Evolutionary conservation across 345 rosid genomes (phyloP).

Genomic region (Stellera chamaejasme): DNA sequence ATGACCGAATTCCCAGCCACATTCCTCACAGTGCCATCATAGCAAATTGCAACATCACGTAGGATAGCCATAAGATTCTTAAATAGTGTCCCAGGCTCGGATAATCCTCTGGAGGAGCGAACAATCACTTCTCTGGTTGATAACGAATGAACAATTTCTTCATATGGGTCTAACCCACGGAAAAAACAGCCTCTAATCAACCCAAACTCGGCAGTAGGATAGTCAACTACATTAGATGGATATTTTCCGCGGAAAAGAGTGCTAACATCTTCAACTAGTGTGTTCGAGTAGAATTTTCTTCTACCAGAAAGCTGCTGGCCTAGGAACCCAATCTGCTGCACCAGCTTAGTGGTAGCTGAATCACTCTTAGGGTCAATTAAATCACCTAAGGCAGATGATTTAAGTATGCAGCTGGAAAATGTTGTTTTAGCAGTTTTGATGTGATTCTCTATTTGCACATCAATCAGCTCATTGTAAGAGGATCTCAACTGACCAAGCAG

Average conservation of each 20-base stretch:
- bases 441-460: constrained; percentile 63
- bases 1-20: constrained; percentile 74
- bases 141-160: constrained; percentile 82
- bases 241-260: constrained; percentile 47
- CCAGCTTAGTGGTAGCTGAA: constrained; percentile 56
- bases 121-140: constrained; percentile 79
- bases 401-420: constrained; percentile 43
- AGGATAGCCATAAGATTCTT: constrained; percentile 96
- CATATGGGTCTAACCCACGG: constrained; percentile 87
- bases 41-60: constrained; percentile 76
- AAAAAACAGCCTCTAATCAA: constrained; percentile 65
- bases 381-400: constrained; percentile 55
- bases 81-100: constrained; percentile 95
- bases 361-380: constrained; percentile 76
- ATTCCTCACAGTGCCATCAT: constrained; percentile 93
- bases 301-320: constrained; percentile 82
- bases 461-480: constrained; percentile 52
- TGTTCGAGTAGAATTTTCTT: constrained; percentile 75
- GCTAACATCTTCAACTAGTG: constrained; percentile 69
- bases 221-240: constrained; percentile 30
- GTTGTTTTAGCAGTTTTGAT: constrained; percentile 41
- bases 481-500: constrained; percentile 48
- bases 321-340: constrained; percentile 82
- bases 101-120: constrained; percentile 80
- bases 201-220: constrained; percentile 72